A percentile compares a stretch with the other conserved stretches of the same genome.
These are phyloP conservation scores for Closterium sp. DNA, from an alignment of 139 green algal species.

Conservation along the genomic window DNA sequence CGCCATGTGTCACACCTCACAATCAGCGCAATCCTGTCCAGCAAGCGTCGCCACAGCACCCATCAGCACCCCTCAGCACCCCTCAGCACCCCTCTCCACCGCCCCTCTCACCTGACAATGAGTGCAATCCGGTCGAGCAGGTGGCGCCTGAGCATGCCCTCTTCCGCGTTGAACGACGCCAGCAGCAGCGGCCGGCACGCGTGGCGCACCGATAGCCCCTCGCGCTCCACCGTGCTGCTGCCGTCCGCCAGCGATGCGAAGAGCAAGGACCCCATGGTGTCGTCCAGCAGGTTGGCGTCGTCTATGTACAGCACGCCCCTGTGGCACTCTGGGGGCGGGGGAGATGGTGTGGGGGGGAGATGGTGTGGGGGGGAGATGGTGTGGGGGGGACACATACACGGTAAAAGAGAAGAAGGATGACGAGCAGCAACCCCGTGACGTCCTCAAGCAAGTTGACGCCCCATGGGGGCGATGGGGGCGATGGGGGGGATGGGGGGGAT, in stretches of 20 bases:
- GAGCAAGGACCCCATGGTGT: conserved; percentile 94
- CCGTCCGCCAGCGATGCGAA: conserved; percentile 87
- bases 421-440: too few relatives aligned
- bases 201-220: conserved; percentile 92
- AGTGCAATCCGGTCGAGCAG: conserved; percentile 95
- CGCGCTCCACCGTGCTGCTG: conserved; percentile 90
- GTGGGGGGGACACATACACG: too few relatives aligned
- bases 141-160: conserved; percentile 84
- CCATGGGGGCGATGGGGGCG: too few relatives aligned
- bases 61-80: too few relatives aligned
- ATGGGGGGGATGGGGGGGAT: too few relatives aligned
- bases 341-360: too few relatives aligned
- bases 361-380: too few relatives aligned
- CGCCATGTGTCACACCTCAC: conserved; percentile 56
- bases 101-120: conserved; percentile 76
- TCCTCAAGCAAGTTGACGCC: too few relatives aligned
- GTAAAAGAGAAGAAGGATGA: too few relatives aligned
- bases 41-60: conserved; percentile 87
- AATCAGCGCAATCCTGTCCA: conserved; percentile 94
- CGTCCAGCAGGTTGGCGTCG: conserved; percentile 93
- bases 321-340: conserved; percentile 68
- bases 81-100: too few relatives aligned
- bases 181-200: conserved; percentile 87
- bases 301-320: conserved; percentile 84
- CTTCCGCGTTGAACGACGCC: conserved; percentile 94